Percentiles rank a stretch among this genome's conserved stretches.
phyloP scores from a whole-genome alignment of 2,329 filamentous ascomycete species.

The Fusarium avenaceum region DNA sequence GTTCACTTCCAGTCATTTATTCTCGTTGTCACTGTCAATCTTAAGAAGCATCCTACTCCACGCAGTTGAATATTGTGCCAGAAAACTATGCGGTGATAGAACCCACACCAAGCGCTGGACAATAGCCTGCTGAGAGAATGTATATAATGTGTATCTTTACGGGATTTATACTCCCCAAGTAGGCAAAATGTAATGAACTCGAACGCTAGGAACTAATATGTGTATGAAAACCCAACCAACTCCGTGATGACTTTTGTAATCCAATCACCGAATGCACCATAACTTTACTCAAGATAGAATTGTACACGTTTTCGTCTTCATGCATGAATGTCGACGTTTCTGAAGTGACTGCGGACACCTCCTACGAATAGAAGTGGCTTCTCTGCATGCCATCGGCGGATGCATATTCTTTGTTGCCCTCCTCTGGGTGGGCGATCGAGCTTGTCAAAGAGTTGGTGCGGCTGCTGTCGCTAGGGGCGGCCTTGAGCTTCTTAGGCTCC shows the following conservation, averaged over 20 bases:
- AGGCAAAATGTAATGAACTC: slow-evolving; percentile 34
- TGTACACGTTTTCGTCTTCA: slow-evolving; percentile 38
- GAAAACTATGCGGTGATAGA: background rate
- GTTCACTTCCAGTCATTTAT: background rate
- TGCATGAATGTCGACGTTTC: slow-evolving; percentile 18
- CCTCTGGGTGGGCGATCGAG: slow-evolving; percentile 54
- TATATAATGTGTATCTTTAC: slow-evolving; percentile 23
- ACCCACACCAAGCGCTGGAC: background rate
- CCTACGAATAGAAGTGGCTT: slow-evolving; percentile 69
- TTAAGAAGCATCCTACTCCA: too few relatives aligned
- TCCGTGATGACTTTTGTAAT: slow-evolving; percentile 47
- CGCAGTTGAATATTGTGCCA: background rate
- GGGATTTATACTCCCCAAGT: slow-evolving; percentile 18
- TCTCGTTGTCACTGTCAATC: background rate
- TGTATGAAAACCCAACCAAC: slow-evolving; percentile 43
- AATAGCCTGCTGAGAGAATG: slow-evolving; percentile 27
- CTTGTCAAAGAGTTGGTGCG: slow-evolving; percentile 66
- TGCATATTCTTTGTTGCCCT: slow-evolving; percentile 66
- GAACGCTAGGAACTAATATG: slow-evolving; percentile 47
- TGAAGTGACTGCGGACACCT: slow-evolving; percentile 5
- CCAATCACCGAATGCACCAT: slow-evolving; percentile 46
- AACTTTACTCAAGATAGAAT: slow-evolving; percentile 34
- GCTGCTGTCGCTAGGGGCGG: slow-evolving; percentile 61
- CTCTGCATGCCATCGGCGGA: slow-evolving; percentile 69
- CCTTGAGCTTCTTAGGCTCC: slow-evolving; percentile 66